A percentile compares a stretch with the other conserved stretches of the same genome.
phyloP scores from a whole-genome alignment of 176 grass and related monocot species.

The Tillandsia leiboldiana region DNA sequence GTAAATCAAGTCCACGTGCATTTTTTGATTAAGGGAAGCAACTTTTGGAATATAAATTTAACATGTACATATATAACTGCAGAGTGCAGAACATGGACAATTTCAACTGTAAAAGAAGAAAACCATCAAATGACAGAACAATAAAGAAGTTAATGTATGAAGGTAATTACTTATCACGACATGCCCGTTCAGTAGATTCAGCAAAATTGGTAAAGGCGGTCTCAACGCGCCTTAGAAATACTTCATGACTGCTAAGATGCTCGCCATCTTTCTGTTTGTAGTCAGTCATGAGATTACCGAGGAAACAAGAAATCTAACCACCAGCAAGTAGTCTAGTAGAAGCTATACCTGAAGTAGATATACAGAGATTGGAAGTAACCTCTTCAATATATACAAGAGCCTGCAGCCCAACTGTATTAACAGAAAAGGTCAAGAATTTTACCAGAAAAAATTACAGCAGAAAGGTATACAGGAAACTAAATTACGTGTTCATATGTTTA shows the following conservation, averaged over 20 bases:
- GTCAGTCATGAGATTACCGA: conserved; percentile 14
- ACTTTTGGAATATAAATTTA: not conserved
- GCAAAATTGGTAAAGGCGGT: conserved; percentile 65
- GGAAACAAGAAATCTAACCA: conserved; percentile 20
- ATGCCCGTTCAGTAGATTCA: conserved; percentile 75
- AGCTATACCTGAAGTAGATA: conserved; percentile 70
- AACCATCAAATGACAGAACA: not conserved
- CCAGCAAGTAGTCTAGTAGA: conserved; percentile 16
- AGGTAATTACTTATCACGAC: conserved; percentile 51
- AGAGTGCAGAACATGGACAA: not conserved
- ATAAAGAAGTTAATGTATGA: conserved; percentile 13
- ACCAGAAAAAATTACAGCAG: too few species aligned
- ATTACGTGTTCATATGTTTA: too few species aligned
- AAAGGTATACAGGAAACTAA: too few species aligned
- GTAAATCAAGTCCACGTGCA: too few species aligned
- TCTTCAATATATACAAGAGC: conserved; percentile 80
- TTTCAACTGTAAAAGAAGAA: conserved; percentile 4
- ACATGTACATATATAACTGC: not conserved
- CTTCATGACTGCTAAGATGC: conserved; percentile 64
- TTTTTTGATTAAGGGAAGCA: not conserved
- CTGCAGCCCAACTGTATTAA: conserved; percentile 83
- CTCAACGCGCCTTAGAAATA: conserved; percentile 71
- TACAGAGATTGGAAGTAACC: conserved; percentile 55
- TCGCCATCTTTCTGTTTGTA: conserved; percentile 80
- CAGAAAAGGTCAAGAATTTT: not conserved